A percentile compares a stretch with the other conserved stretches of the same genome.
These are phyloP conservation scores for Lactifluus hygrophoroides DNA, from an alignment of 768 basidiomycete genomes.

Conservation along the genomic window DNA sequence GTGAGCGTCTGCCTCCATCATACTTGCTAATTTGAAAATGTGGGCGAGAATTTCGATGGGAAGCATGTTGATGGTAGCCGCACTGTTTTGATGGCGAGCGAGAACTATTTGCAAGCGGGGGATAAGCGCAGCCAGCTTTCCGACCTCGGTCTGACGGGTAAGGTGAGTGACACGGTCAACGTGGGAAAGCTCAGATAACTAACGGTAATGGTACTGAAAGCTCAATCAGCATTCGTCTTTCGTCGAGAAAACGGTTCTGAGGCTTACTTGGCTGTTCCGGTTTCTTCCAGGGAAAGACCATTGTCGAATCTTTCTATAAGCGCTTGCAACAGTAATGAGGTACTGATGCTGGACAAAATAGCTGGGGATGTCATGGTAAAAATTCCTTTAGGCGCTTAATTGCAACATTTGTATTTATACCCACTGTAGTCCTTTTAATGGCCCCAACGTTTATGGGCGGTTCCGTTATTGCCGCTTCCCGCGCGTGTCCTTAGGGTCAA, in stretches of 20 bases:
- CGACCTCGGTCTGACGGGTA: constrained; percentile 11
- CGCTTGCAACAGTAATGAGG: constrained; percentile 10
- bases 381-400: constrained; percentile 7
- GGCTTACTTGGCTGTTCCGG: constrained; percentile 6
- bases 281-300: constrained; percentile 3
- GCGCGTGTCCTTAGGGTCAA: constrained; percentile 5
- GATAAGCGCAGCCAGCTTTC: constrained; percentile 14
- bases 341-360: constrained; percentile 8
- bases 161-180: neutral
- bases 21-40: constrained; percentile 16
- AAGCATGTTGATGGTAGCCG: constrained; percentile 8
- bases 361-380: constrained; percentile 14
- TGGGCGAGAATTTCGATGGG: constrained; percentile 18
- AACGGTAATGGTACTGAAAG: constrained; percentile 7
- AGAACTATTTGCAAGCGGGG: constrained; percentile 16
- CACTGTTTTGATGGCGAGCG: constrained; percentile 15
- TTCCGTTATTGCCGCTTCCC: constrained; percentile 18
- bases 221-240: neutral
- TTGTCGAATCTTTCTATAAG: constrained; percentile 13
- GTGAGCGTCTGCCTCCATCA: constrained; percentile 1
- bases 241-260: neutral
- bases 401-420: constrained; percentile 17
- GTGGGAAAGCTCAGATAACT: neutral
- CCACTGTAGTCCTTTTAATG: neutral
- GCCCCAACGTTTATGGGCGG: constrained; percentile 11